Evolutionary conservation across 2,329 filamentous ascomycete genomes (phyloP).

Genomic region (Epichloe brachyelytri): DNA sequence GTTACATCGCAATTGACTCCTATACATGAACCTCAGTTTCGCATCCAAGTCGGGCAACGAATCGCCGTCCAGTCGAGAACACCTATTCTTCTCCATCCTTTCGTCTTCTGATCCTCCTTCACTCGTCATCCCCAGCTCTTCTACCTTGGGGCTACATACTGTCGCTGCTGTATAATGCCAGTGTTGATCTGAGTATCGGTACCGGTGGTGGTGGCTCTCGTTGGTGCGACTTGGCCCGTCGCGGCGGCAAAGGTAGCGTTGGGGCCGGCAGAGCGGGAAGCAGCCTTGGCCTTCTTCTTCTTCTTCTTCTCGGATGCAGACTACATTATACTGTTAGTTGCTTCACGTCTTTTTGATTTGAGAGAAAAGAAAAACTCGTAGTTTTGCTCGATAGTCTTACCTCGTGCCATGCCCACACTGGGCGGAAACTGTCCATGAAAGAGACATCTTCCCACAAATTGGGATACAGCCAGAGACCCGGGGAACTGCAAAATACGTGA

Average conservation of each 20-base stretch:
- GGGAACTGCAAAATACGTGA: slow-evolving; percentile 79
- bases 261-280: slow-evolving; percentile 20
- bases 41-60: neutral
- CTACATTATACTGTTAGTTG: neutral
- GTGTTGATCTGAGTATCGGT: slow-evolving; percentile 41
- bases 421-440: slow-evolving; percentile 94
- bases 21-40: too few species aligned
- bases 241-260: slow-evolving; percentile 36
- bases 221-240: slow-evolving; percentile 39
- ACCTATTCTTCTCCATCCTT: too few species aligned
- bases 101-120: slow-evolving; percentile 4
- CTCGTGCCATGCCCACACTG: slow-evolving; percentile 97
- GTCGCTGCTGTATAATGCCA: slow-evolving; percentile 25
- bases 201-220: slow-evolving; percentile 42
- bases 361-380: neutral
- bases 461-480: slow-evolving; percentile 95
- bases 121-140: slow-evolving; percentile 41
- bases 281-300: slow-evolving; percentile 40
- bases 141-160: slow-evolving; percentile 37
- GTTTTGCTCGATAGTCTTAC: slow-evolving; percentile 35
- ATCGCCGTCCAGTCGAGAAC: neutral
- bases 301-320: slow-evolving; percentile 22
- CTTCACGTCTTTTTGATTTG: neutral
- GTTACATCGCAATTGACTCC: neutral
- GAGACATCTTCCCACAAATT: slow-evolving; percentile 98